Conservation (phyloP, 1,284 basidiomycete genomes). For the Sporisorium iseilematis-ciliati region DNA sequence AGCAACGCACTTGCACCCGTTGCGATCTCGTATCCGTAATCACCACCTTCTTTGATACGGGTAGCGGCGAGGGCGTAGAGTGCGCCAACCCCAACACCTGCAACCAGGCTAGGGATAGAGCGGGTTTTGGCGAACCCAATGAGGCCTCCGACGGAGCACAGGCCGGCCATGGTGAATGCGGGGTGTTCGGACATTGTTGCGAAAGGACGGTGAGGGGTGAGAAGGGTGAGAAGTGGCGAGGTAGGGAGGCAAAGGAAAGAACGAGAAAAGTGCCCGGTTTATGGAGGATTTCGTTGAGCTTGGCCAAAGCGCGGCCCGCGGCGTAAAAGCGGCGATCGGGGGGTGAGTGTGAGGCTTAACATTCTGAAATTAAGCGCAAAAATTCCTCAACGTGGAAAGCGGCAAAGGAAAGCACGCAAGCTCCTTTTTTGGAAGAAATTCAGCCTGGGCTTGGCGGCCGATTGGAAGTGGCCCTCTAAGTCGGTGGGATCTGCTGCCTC, state of each 20-base stretch:
- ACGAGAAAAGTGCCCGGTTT: background rate
- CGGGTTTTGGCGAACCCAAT: slow-evolving; percentile 70
- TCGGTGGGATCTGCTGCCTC: slow-evolving; percentile 11
- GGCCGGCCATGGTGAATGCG: slow-evolving; percentile 80
- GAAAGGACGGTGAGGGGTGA: background rate
- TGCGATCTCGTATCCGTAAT: slow-evolving; percentile 78
- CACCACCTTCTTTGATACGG: slow-evolving; percentile 77
- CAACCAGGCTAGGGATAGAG: slow-evolving; percentile 78
- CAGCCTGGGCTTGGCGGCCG: background rate
- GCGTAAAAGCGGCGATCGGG: slow-evolving; percentile 13
- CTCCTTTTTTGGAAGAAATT: slow-evolving; percentile 3
- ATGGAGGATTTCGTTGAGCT: background rate
- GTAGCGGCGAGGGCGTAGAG: slow-evolving; percentile 70
- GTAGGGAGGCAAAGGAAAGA: background rate
- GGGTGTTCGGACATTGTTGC: slow-evolving; percentile 81
- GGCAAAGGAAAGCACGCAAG: too few relatives aligned
- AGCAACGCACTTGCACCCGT: slow-evolving; percentile 82
- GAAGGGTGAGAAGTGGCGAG: background rate
- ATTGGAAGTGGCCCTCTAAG: background rate
- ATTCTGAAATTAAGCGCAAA: too few relatives aligned
- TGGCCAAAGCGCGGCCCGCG: slow-evolving; percentile 30
- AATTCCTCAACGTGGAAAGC: too few relatives aligned
- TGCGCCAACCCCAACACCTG: slow-evolving; percentile 82
- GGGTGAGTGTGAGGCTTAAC: background rate
- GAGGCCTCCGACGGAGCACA: slow-evolving; percentile 80